A percentile compares a stretch with the other conserved stretches of the same genome.
Conservation (phyloP, 176 grass and related monocot species). For the Luzula sylvatica region DNA sequence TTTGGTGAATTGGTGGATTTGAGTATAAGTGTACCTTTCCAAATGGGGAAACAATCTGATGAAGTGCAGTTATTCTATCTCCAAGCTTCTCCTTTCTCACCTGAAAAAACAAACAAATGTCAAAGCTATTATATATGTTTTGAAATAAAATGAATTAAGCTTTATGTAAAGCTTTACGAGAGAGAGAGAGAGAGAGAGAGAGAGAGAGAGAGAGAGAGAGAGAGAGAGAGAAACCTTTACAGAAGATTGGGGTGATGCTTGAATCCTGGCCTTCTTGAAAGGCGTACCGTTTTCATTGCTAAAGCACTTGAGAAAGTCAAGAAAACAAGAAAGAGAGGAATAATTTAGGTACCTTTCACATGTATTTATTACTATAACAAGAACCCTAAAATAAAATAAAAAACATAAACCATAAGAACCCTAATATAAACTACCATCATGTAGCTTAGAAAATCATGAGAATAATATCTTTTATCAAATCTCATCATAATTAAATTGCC, state of each 20-base stretch:
- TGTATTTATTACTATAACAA: not conserved
- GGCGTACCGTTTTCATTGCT: constrained; percentile 59
- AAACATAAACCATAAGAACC: too few relatives aligned
- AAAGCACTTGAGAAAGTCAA: constrained; percentile 34
- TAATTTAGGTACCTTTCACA: not conserved
- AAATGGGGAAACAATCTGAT: constrained; percentile 96
- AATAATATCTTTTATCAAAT: not conserved
- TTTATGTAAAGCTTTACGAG: constrained; percentile 20
- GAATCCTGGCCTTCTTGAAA: constrained; percentile 93
- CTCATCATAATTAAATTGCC: not conserved
- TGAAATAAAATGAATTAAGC: constrained; percentile 34
- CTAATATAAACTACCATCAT: too few relatives aligned
- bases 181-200: constrained; percentile 2
- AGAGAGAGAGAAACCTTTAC: constrained; percentile 63
- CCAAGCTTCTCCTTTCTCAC: constrained; percentile 97
- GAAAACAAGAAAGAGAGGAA: constrained; percentile 1
- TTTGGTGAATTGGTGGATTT: not conserved
- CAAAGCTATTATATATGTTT: constrained; percentile 36
- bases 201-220: constrained; percentile 36
- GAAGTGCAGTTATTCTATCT: constrained; percentile 94
- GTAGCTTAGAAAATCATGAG: too few relatives aligned
- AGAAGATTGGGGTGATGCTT: constrained; percentile 61
- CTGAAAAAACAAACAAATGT: constrained; percentile 44
- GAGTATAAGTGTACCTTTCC: constrained; percentile 62
- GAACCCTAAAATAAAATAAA: constrained; percentile 10